Conservation (phyloP, 495 filamentous ascomycete species). For the Penicillium canariense region DNA sequence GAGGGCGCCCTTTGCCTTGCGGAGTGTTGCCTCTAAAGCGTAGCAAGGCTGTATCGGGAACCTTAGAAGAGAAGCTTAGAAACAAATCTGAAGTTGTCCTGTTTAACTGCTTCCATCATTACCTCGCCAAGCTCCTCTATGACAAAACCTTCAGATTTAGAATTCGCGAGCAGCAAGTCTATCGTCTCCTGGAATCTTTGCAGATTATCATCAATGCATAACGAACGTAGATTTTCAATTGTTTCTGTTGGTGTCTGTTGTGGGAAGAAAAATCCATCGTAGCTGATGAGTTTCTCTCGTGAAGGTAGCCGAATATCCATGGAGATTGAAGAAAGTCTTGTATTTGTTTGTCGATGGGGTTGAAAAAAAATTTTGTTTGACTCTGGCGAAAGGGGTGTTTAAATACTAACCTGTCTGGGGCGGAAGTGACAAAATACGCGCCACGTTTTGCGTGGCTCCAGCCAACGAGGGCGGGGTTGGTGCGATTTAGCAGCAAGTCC, state of each 20-base stretch:
- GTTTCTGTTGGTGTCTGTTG: neutral
- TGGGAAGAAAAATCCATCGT: neutral
- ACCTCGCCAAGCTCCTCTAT: constrained; percentile 10
- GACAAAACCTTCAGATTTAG: constrained; percentile 1
- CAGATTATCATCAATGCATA: constrained; percentile 3
- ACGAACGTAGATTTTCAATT: constrained; percentile 5
- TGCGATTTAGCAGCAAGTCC: too few relatives aligned
- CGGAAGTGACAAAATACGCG: too few relatives aligned
- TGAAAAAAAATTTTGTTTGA: too few relatives aligned
- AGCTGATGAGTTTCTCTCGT: constrained; percentile 5
- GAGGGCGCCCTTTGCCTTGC: neutral
- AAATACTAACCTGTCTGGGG: too few relatives aligned
- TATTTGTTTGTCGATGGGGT: neutral
- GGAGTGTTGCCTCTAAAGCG: neutral
- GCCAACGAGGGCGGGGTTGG: too few relatives aligned
- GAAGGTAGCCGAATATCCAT: constrained; percentile 13
- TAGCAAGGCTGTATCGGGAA: constrained; percentile 3
- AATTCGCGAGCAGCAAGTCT: too few relatives aligned
- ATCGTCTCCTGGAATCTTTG: constrained; percentile 7
- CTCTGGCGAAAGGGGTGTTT: too few relatives aligned
- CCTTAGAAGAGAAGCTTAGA: neutral
- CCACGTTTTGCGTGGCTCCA: too few relatives aligned
- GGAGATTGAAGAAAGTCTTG: constrained; percentile 1
- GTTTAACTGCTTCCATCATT: constrained; percentile 15
- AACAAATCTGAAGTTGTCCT: constrained; percentile 5